Conservation (phyloP, 148 eudicot species). For the Spergularia bocconei region DNA sequence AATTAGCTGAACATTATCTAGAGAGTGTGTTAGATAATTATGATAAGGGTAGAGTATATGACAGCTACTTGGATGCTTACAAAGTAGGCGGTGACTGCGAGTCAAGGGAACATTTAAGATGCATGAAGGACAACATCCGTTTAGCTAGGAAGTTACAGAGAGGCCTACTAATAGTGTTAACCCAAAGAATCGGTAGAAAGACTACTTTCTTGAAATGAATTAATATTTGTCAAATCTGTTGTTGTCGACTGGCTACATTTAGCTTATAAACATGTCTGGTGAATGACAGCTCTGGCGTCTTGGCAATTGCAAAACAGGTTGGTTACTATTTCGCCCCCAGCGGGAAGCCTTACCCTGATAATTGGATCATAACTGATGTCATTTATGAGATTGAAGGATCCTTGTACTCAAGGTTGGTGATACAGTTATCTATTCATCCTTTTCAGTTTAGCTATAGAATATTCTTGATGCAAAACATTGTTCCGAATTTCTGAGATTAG, state of each 20-base stretch:
- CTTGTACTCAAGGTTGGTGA: conserved; percentile 69
- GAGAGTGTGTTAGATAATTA: no score
- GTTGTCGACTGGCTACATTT: conserved; percentile 21
- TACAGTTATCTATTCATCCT: conserved; percentile 11
- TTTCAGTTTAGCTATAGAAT: conserved; percentile 8
- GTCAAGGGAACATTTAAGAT: no score
- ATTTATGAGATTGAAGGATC: conserved; percentile 94
- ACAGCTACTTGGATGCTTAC: no score
- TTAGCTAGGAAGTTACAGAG: no score
- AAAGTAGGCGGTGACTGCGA: no score
- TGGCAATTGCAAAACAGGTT: conserved; percentile 68
- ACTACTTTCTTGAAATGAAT: no score
- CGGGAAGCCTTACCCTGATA: conserved; percentile 98
- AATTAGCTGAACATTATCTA: not conserved
- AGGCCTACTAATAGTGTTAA: no score
- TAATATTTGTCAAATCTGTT: not conserved
- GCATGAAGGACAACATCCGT: no score
- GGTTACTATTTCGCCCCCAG: conserved; percentile 99
- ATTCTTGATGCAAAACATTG: not conserved
- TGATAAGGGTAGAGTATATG: no score
- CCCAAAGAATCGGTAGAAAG: no score
- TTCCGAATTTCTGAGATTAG: not conserved
- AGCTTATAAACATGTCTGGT: conserved; percentile 29
- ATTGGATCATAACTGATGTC: conserved; percentile 95
- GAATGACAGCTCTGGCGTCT: conserved; percentile 48